These are phyloP conservation scores for Ophiosphaerella korrae DNA, from an alignment of 2,329 filamentous ascomycete species.

Conservation along the genomic window DNA sequence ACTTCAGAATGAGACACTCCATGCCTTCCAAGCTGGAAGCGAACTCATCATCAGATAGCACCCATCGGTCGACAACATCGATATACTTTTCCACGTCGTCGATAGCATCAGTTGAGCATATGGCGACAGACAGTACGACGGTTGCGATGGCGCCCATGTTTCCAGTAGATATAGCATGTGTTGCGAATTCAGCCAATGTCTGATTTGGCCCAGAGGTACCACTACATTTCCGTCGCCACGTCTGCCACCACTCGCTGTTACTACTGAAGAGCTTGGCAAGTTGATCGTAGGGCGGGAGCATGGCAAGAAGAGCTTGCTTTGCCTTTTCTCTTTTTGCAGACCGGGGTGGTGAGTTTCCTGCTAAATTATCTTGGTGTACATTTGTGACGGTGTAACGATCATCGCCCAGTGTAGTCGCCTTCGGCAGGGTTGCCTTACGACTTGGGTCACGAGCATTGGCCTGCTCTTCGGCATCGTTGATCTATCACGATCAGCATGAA, in stretches of 20 bases:
- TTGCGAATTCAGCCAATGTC: slow-evolving; percentile 50
- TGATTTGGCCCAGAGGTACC: slow-evolving; percentile 48
- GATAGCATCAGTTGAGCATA: slow-evolving; percentile 46
- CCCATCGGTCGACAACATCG: slow-evolving; percentile 53
- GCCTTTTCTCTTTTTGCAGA: slow-evolving; percentile 43
- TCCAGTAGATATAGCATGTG: slow-evolving; percentile 51
- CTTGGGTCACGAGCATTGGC: slow-evolving; percentile 30
- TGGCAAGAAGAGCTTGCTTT: slow-evolving; percentile 42
- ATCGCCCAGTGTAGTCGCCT: slow-evolving; percentile 9
- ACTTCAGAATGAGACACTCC: slow-evolving; percentile 57
- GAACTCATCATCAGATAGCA: slow-evolving; percentile 57
- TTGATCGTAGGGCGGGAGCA: slow-evolving; percentile 43
- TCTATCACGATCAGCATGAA: slow-evolving; percentile 28
- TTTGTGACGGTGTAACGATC: slow-evolving; percentile 39
- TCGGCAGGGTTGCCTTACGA: slow-evolving; percentile 24
- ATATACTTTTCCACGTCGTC: slow-evolving; percentile 56
- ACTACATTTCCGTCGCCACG: slow-evolving; percentile 50
- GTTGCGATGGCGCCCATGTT: slow-evolving; percentile 47
- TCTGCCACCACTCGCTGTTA: slow-evolving; percentile 51
- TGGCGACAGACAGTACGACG: slow-evolving; percentile 47
- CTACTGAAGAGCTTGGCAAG: slow-evolving; percentile 39
- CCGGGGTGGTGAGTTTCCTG: slow-evolving; percentile 19
- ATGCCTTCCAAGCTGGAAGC: slow-evolving; percentile 58
- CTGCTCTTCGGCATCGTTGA: slow-evolving; percentile 43
- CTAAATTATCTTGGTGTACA: slow-evolving; percentile 36